phyloP scores from a whole-genome alignment of 371 early-diverging fungal species.

The Nosema muscidifuracis region DNA sequence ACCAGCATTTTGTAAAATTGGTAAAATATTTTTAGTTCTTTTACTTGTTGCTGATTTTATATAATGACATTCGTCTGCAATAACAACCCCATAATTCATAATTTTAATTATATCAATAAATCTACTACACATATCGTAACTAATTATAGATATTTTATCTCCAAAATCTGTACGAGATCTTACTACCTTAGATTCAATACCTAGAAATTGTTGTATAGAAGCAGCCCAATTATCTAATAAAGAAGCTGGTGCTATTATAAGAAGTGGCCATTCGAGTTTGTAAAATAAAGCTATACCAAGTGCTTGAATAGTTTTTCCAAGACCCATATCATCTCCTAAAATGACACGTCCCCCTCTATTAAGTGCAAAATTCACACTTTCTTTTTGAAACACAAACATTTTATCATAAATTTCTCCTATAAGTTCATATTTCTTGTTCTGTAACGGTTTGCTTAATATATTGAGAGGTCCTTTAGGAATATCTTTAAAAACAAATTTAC shows the following conservation, averaged over 20 bases:
- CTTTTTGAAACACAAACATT: constrained; percentile 64
- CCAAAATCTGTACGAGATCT: constrained; percentile 32
- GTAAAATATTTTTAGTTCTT: constrained; percentile 63
- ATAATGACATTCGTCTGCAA: constrained; percentile 65
- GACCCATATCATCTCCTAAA: constrained; percentile 66
- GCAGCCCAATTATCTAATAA: constrained; percentile 65
- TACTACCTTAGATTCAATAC: constrained; percentile 33
- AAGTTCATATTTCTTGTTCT: constrained; percentile 13
- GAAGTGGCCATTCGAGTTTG: constrained; percentile 64
- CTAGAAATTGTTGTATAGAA: constrained; percentile 64
- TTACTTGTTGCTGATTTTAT: constrained; percentile 64
- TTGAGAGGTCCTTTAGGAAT: constrained; percentile 40
- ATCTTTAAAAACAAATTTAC: constrained; percentile 31
- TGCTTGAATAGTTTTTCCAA: constrained; percentile 66
- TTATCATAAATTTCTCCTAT: constrained; percentile 37
- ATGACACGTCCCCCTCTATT: constrained; percentile 63
- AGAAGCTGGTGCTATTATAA: constrained; percentile 66
- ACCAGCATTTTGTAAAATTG: constrained; percentile 62
- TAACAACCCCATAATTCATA: constrained; percentile 49
- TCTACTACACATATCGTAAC: constrained; percentile 53
- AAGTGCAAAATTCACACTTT: constrained; percentile 64
- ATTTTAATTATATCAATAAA: neutral
- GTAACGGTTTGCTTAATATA: constrained; percentile 3
- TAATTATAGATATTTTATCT: constrained; percentile 43
- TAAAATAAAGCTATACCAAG: constrained; percentile 66